Conservation (phyloP, 805 yeast genomes). For the Candida ulmi region DNA sequence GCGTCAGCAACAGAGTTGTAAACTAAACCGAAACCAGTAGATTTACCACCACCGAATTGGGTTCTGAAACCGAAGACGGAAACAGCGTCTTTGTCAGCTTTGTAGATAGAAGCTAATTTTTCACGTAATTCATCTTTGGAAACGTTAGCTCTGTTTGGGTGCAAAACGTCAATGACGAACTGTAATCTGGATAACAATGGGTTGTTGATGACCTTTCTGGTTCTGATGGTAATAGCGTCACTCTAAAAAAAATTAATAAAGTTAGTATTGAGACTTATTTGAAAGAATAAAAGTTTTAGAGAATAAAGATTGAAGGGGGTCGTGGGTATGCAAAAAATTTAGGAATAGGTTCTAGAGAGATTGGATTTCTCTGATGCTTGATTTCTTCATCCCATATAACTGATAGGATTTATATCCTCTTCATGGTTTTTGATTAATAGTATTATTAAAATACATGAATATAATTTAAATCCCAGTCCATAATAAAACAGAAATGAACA, state of each 20-base stretch:
- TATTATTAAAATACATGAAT: too few relatives aligned
- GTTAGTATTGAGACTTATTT: conserved; percentile 16
- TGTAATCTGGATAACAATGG: conserved; percentile 99
- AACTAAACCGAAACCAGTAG: conserved; percentile 98
- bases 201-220: conserved; percentile 98
- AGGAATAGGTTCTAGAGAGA: conserved; percentile 5
- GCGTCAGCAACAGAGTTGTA: conserved; percentile 98
- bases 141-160: conserved; percentile 99
- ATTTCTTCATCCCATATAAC: too few relatives aligned
- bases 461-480: too few relatives aligned
- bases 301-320: neutral
- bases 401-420: too few relatives aligned
- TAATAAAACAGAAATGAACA: too few relatives aligned
- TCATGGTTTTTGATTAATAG: too few relatives aligned
- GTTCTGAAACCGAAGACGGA: conserved; percentile 99
- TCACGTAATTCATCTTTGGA: conserved; percentile 99
- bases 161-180: conserved; percentile 98
- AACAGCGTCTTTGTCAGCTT: conserved; percentile 87
- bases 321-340: too few relatives aligned
- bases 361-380: neutral
- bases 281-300: neutral
- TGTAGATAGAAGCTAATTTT: conserved; percentile 82
- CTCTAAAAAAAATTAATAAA: conserved; percentile 49
- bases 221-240: conserved; percentile 99
- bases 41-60: conserved; percentile 99